These are phyloP conservation scores for Diaporthe citriasiana DNA, from an alignment of 2,329 filamentous ascomycete species.

Conservation along the genomic window DNA sequence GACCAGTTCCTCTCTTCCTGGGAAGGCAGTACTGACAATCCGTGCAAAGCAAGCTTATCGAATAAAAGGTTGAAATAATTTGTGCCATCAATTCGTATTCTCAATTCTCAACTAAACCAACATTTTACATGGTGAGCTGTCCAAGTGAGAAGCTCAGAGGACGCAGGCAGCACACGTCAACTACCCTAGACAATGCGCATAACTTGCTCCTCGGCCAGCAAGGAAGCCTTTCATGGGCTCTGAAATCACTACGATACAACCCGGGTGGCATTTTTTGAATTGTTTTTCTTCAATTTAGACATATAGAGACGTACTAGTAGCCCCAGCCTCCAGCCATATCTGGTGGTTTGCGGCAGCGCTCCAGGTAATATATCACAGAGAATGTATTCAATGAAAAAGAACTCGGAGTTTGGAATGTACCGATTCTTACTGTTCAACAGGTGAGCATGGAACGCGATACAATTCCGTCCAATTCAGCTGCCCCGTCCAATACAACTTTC, in stretches of 20 bases:
- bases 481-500: neutral
- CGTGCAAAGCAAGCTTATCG: neutral
- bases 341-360: neutral
- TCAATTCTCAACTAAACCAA: neutral
- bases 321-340: neutral
- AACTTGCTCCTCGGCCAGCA: too few relatives aligned
- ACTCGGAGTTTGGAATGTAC: neutral
- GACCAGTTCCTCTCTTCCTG: neutral
- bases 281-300: neutral
- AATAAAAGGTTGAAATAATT: neutral
- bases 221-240: too few relatives aligned
- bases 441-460: neutral
- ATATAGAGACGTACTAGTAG: neutral
- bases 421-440: neutral
- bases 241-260: neutral
- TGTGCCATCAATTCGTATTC: neutral
- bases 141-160: neutral
- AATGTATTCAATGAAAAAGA: neutral
- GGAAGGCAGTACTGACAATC: neutral
- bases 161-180: neutral
- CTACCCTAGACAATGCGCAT: neutral
- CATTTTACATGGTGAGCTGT: neutral
- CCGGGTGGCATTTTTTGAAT: neutral
- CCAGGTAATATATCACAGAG: too few relatives aligned
- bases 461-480: neutral